Conservation (phyloP, 225 moss, liverwort and hornwort genomes). For the Takakia lepidozioides region DNA sequence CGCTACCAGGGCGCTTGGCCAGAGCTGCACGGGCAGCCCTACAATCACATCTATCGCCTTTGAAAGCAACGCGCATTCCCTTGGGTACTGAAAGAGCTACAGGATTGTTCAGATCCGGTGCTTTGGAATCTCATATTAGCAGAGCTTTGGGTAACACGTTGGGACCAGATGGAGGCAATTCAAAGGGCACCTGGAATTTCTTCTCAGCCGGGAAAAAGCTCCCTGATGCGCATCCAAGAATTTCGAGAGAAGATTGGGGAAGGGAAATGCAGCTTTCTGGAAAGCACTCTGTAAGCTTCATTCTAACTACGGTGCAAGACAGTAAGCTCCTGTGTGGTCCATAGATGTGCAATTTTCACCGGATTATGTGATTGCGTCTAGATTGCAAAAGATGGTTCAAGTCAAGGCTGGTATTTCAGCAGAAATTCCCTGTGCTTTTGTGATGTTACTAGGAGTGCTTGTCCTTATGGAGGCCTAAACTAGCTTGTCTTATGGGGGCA, state of each 20-base stretch:
- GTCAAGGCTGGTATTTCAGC: too few species aligned
- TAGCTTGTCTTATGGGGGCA: too few species aligned
- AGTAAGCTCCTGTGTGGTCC: too few species aligned
- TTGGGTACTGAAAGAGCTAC: constrained; percentile 18
- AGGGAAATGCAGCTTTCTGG: constrained; percentile 23
- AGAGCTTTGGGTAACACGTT: constrained; percentile 29
- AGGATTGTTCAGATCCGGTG: constrained; percentile 33
- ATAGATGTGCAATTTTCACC: too few species aligned
- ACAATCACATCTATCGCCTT: constrained; percentile 16
- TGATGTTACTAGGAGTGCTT: too few species aligned
- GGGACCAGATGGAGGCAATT: constrained; percentile 15
- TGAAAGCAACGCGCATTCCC: constrained; percentile 21
- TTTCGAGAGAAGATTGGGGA: neutral
- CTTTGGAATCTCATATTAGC: constrained; percentile 34
- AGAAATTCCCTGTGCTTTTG: too few species aligned
- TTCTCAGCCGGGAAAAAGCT: constrained; percentile 24
- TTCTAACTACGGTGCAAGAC: too few species aligned
- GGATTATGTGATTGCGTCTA: too few species aligned
- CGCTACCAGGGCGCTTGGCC: constrained; percentile 28
- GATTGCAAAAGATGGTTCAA: too few species aligned
- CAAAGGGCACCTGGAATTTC: constrained; percentile 15
- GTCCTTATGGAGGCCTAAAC: too few species aligned
- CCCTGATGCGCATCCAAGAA: constrained; percentile 4
- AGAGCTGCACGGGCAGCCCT: constrained; percentile 32
- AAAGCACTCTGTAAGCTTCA: constrained; percentile 26